These are phyloP conservation scores for Fusarium begoniae DNA, from an alignment of 2,329 filamentous ascomycete genomes.

Conservation along the genomic window DNA sequence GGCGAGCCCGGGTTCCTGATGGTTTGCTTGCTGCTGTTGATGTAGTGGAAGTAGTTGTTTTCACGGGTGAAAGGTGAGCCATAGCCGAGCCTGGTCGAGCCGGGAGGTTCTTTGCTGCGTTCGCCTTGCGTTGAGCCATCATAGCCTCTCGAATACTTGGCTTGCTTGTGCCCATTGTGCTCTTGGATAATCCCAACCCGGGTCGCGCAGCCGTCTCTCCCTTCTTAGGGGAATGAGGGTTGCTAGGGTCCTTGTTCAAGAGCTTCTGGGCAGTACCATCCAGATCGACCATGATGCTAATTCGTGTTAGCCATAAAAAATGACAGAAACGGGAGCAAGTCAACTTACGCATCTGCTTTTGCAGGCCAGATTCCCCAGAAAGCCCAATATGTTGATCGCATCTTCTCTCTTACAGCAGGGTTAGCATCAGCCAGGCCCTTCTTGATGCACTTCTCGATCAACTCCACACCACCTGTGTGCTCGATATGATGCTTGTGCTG, in stretches of 20 bases:
- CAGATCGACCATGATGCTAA: slow-evolving; percentile 79
- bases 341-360: slow-evolving; percentile 74
- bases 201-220: slow-evolving; percentile 59
- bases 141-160: slow-evolving; percentile 83
- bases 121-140: slow-evolving; percentile 79
- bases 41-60: slow-evolving; percentile 46
- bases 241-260: slow-evolving; percentile 83
- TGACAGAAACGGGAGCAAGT: not conserved
- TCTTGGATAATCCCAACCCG: slow-evolving; percentile 70
- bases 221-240: slow-evolving; percentile 75
- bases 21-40: slow-evolving; percentile 47
- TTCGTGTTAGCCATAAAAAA: slow-evolving; percentile 32
- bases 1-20: slow-evolving; percentile 51
- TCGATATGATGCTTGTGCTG: slow-evolving; percentile 85
- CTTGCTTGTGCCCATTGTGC: slow-evolving; percentile 66
- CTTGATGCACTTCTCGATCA: slow-evolving; percentile 87
- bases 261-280: slow-evolving; percentile 82
- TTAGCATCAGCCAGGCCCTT: slow-evolving; percentile 91
- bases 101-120: slow-evolving; percentile 61
- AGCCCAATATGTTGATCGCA: slow-evolving; percentile 86
- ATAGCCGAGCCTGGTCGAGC: slow-evolving; percentile 70
- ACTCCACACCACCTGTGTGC: slow-evolving; percentile 81
- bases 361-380: slow-evolving; percentile 82
- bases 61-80: slow-evolving; percentile 66
- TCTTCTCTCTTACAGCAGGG: slow-evolving; percentile 86